These are phyloP conservation scores for Cercophora samala DNA, from an alignment of 495 filamentous ascomycete species.

Conservation along the genomic window DNA sequence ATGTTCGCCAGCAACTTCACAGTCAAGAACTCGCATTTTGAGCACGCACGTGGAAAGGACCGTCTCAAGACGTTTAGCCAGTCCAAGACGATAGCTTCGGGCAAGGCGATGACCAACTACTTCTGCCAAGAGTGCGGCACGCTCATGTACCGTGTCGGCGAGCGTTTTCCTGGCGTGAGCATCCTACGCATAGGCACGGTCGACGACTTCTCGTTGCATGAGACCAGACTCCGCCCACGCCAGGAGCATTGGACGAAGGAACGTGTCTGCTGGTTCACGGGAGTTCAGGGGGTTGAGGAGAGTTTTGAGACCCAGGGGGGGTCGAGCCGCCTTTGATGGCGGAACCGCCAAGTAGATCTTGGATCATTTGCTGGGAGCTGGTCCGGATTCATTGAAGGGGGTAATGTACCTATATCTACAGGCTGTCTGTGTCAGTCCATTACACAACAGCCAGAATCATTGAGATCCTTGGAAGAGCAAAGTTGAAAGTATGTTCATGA, in stretches of 20 bases:
- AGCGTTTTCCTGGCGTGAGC: slow-evolving; percentile 36
- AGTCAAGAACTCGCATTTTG: slow-evolving; percentile 40
- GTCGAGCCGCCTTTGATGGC: background rate
- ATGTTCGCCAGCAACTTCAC: slow-evolving; percentile 59
- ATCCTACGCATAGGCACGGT: slow-evolving; percentile 53
- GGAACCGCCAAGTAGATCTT: no score
- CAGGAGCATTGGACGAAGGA: slow-evolving; percentile 45
- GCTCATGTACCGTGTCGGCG: slow-evolving; percentile 49
- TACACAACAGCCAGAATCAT: no score
- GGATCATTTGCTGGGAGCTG: no score
- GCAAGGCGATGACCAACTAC: slow-evolving; percentile 51
- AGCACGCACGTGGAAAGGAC: slow-evolving; percentile 46
- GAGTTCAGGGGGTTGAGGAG: slow-evolving; percentile 33
- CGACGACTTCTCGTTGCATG: slow-evolving; percentile 52
- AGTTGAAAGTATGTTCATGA: background rate
- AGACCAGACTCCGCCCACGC: slow-evolving; percentile 49
- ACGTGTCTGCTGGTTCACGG: slow-evolving; percentile 44
- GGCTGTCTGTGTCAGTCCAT: no score
- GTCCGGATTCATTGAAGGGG: no score
- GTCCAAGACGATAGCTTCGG: slow-evolving; percentile 38
- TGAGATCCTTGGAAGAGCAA: no score
- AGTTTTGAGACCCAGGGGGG: slow-evolving; percentile 19
- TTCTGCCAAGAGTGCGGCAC: slow-evolving; percentile 55
- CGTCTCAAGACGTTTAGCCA: slow-evolving; percentile 43
- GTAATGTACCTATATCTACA: no score